These are phyloP conservation scores for Helicostylum pulchrum DNA, from an alignment of 192 early-diverging fungal genomes.

Conservation along the genomic window DNA sequence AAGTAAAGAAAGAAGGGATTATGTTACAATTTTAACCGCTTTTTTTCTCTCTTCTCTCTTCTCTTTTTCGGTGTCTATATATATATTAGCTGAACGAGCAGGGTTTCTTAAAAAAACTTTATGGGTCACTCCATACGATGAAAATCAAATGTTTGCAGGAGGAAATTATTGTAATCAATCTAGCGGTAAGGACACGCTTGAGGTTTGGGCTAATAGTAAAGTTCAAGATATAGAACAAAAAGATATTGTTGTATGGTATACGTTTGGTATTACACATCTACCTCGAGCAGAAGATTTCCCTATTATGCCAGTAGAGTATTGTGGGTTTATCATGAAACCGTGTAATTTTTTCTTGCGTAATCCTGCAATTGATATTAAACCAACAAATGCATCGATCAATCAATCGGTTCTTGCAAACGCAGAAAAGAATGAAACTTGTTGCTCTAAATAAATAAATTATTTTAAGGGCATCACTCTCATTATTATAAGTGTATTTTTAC, in stretches of 20 bases:
- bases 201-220: slow-evolving; percentile 24
- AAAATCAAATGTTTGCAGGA: slow-evolving; percentile 38
- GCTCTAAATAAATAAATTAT: too few species aligned
- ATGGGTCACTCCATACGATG: slow-evolving; percentile 40
- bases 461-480: too few species aligned
- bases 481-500: too few species aligned
- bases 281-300: slow-evolving; percentile 39
- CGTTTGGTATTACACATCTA: slow-evolving; percentile 39
- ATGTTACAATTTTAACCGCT: too few species aligned
- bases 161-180: slow-evolving; percentile 41
- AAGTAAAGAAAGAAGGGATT: too few species aligned
- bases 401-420: slow-evolving; percentile 17
- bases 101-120: slow-evolving; percentile 36
- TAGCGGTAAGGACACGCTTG: slow-evolving; percentile 21
- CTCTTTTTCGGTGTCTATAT: too few species aligned
- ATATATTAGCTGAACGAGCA: slow-evolving; percentile 18
- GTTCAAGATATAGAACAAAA: slow-evolving; percentile 20
- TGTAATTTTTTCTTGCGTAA: slow-evolving; percentile 37
- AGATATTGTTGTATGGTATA: slow-evolving; percentile 37
- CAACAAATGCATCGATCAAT: slow-evolving; percentile 30
- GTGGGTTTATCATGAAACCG: slow-evolving; percentile 39
- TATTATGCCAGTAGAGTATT: slow-evolving; percentile 36
- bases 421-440: too few species aligned
- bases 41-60: too few species aligned
- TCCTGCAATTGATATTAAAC: slow-evolving; percentile 34